Percentiles rank a stretch among this genome's conserved stretches.
Evolutionary conservation across 495 filamentous ascomycete genomes (phyloP).

Genomic region (Xylaria flabelliformis): DNA sequence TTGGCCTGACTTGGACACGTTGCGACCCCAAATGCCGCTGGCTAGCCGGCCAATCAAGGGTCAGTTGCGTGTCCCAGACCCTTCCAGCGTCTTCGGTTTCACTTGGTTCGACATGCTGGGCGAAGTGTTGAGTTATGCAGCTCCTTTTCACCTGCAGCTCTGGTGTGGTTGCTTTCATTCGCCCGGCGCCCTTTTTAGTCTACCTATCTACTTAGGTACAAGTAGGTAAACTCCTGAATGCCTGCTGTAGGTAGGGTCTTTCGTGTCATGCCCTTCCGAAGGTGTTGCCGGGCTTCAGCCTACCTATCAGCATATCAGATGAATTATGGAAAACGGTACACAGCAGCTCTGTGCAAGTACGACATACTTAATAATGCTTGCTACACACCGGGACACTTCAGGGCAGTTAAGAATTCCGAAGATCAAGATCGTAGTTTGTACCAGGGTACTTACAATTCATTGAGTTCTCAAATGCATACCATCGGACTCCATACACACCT

Average conservation of each 20-base stretch:
- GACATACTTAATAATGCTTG: neutral
- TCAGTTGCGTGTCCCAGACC: conserved; percentile 27
- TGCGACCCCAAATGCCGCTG: conserved; percentile 39
- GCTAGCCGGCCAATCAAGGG: conserved; percentile 31
- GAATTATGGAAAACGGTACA: neutral
- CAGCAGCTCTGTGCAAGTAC: neutral
- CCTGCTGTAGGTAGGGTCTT: conserved; percentile 20
- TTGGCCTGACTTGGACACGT: conserved; percentile 36
- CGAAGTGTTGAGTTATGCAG: conserved; percentile 19
- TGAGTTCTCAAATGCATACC: neutral
- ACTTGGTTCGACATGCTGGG: conserved; percentile 31
- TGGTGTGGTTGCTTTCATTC: conserved; percentile 4
- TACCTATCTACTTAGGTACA: conserved; percentile 13
- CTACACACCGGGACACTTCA: neutral
- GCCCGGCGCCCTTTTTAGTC: conserved; percentile 12
- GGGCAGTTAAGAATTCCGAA: neutral
- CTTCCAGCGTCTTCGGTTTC: conserved; percentile 46
- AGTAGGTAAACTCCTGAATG: conserved; percentile 18
- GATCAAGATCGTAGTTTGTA: neutral
- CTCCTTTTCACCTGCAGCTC: conserved; percentile 28
- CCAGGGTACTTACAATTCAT: neutral
- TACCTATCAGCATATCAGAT: conserved; percentile 10
- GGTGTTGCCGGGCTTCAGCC: neutral
- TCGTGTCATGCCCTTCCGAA: neutral
- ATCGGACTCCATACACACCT: conserved; percentile 22